These are phyloP conservation scores for Aureobasidium musti DNA, from an alignment of 2,329 filamentous ascomycete genomes.

Conservation along the genomic window DNA sequence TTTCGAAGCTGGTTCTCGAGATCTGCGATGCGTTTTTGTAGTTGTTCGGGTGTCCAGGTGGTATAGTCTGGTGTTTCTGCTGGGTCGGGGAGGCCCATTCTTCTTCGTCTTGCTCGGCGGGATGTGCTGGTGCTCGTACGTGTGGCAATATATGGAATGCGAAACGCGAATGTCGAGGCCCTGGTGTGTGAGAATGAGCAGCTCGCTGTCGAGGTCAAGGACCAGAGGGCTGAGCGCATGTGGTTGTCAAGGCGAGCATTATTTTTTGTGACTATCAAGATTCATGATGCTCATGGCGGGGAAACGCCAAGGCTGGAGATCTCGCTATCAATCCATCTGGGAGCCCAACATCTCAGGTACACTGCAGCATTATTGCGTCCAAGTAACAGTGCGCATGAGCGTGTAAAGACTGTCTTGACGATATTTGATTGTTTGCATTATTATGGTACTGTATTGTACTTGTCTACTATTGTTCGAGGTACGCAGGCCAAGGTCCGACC, in stretches of 20 bases:
- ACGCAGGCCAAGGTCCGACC: background rate
- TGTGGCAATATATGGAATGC: background rate
- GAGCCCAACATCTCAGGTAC: background rate
- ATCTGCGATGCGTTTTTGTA: slow-evolving; percentile 67
- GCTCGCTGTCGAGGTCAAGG: slow-evolving; percentile 8
- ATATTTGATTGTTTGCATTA: too few relatives aligned
- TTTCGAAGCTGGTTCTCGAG: slow-evolving; percentile 66
- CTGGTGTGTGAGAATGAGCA: background rate
- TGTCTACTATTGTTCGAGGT: slow-evolving; percentile 6
- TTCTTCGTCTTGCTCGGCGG: slow-evolving; percentile 7
- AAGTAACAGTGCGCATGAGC: too few relatives aligned
- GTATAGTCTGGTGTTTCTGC: slow-evolving; percentile 15
- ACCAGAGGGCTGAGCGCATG: slow-evolving; percentile 1
- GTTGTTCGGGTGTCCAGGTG: slow-evolving; percentile 49
- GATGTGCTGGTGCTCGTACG: slow-evolving; percentile 1
- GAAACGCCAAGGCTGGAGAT: background rate
- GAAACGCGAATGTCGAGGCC: background rate
- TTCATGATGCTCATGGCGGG: slow-evolving; percentile 10
- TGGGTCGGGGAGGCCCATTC: background rate
- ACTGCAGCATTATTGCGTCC: too few relatives aligned
- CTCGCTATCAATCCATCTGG: background rate
- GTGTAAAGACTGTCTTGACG: too few relatives aligned
- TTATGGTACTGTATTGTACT: background rate
- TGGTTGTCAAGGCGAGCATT: background rate
- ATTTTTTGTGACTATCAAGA: slow-evolving; percentile 8